Base-by-base conservation (phyloP, 1,284 basidiomycete species). In the Ganoderma boninense region DNA sequence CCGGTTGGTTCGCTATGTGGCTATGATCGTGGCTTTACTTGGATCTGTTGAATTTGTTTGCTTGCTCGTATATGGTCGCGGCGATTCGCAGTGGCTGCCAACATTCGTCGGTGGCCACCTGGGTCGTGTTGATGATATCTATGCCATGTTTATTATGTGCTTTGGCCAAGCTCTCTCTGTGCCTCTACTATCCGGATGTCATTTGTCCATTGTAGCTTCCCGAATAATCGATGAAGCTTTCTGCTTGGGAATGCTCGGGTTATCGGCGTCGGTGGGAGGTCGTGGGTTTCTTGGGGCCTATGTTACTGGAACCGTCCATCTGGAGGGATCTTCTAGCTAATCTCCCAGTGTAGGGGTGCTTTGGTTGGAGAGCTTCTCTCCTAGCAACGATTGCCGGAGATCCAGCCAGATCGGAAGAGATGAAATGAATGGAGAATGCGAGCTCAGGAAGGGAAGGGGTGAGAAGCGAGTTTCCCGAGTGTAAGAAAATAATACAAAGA, bases 91-190 rank as follows among this genome's bases (percentile, higher is more conserved):
- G 29, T 42, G 29, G 18, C 8, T 7, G 52, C 18, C 29, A 40
- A 4, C 4, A n/a, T 54, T 32, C 29, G 10, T 64, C 38, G 6
- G 64, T 56, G 11, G 20, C n/a, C 42, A 32, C 13, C 13, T 29
- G 38, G 64, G 40, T 14, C 23, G 20, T 56, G 32, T 23, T 43
- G 49, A 3, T 56, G 29, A 10, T 65, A 59, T 65, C 20, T 56
- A 57, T 65, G 40, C 26, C 5, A 18, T 69, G 44, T 64, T 62
- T 66, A 67, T 70, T 52, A 66, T 68, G 65, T 67, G 61, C 60
- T 67, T 42, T 65, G 42, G 44, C 56, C 52, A 57, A 64, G 42
- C 40, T 46, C 42, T 46, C 46, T 65, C n/a, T 52, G 43, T 40
- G 38, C 8, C 1, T 40, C 8, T 40, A 40, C 16, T 62, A 20